A percentile compares a stretch with the other conserved stretches of the same genome.
Evolutionary conservation across 768 basidiomycete species (phyloP).

Genomic region (Suillus discolor): DNA sequence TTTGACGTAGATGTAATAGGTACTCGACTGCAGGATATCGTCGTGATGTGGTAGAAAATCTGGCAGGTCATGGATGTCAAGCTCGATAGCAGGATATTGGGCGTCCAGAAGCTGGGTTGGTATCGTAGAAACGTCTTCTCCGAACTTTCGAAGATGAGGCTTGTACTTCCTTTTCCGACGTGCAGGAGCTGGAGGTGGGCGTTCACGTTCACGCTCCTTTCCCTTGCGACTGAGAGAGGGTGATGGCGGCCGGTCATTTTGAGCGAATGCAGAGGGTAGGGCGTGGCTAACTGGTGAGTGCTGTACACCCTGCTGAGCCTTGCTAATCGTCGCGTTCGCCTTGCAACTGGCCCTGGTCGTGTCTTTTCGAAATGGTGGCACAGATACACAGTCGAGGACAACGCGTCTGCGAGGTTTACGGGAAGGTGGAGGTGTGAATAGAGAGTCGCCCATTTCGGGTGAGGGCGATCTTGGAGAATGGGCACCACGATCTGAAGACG

Average conservation of each 20-base stretch:
- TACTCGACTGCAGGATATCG: background rate
- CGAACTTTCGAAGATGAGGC: background rate
- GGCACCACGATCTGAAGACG: background rate
- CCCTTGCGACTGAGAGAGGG: conserved; percentile 16
- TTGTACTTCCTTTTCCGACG: background rate
- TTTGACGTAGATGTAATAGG: background rate
- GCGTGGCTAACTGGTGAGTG: conserved; percentile 2
- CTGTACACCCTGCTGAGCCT: background rate
- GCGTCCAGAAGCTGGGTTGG: conserved; percentile 14
- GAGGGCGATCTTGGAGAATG: conserved; percentile 11
- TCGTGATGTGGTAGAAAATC: background rate
- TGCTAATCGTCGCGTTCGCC: background rate
- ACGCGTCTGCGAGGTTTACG: conserved; percentile 14
- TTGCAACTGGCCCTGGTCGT: conserved; percentile 24
- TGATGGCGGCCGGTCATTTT: background rate
- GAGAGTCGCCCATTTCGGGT: conserved; percentile 18
- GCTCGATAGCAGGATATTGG: conserved; percentile 10
- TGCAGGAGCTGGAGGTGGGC: conserved; percentile 1
- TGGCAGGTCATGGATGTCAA: background rate
- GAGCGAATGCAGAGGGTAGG: background rate
- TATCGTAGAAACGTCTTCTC: conserved; percentile 1
- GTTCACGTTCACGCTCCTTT: conserved; percentile 22
- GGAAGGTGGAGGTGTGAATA: conserved; percentile 32
- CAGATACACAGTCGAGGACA: conserved; percentile 21
- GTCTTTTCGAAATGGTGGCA: conserved; percentile 25